Conservation (phyloP, 345 rosid species). For the Iberis pinnata region DNA sequence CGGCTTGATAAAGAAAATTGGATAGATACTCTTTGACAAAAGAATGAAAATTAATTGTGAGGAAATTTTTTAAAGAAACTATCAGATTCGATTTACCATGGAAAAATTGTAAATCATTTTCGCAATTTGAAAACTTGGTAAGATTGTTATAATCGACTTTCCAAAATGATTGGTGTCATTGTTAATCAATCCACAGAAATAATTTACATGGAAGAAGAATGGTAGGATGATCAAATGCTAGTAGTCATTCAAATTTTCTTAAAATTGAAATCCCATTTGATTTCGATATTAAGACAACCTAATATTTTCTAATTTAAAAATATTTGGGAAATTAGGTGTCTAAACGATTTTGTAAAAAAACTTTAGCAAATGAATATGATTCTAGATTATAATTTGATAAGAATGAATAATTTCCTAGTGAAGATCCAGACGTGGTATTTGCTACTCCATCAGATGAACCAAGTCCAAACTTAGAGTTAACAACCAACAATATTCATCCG, state of each 20-base stretch:
- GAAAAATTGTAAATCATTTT: not conserved
- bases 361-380: not conserved
- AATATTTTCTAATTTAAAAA: not conserved
- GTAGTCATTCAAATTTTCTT: not conserved
- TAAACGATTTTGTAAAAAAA: not conserved
- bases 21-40: not conserved
- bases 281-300: too few species aligned
- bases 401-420: not conserved
- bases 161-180: not conserved
- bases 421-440: not conserved
- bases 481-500: not conserved
- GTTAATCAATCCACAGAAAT: not conserved
- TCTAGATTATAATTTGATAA: not conserved
- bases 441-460: not conserved
- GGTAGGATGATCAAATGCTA: not conserved
- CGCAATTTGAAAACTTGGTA: not conserved
- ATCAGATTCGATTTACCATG: not conserved
- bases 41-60: not conserved
- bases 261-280: too few species aligned
- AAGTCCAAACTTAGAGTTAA: not conserved
- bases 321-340: not conserved
- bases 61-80: not conserved
- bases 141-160: not conserved
- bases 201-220: not conserved
- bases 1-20: conserved; percentile 7